Conservation (phyloP, 78 protist species). For the Dictyostelium intermedium region DNA sequence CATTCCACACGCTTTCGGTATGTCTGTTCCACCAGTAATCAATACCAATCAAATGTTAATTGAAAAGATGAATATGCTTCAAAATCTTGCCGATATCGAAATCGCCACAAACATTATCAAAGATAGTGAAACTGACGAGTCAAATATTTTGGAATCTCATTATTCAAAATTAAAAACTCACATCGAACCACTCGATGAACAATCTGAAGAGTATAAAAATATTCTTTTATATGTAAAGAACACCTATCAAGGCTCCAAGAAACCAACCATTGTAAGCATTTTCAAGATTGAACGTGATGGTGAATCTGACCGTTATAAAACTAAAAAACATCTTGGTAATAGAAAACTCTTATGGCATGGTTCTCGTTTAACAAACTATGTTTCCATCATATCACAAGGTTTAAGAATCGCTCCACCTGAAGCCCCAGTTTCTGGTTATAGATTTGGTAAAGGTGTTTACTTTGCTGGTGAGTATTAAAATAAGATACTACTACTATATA, state of each 20-base stretch:
- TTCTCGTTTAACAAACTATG: conserved; percentile 88
- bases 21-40: conserved; percentile 51
- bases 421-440: conserved; percentile 95
- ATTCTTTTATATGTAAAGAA: conserved; percentile 39
- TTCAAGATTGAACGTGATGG: conserved; percentile 75
- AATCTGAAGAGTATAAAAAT: conserved; percentile 19
- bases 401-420: conserved; percentile 97
- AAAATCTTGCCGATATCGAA: conserved; percentile 84
- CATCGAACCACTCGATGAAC: conserved; percentile 57
- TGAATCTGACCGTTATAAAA: conserved; percentile 54
- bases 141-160: conserved; percentile 72
- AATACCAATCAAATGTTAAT: conserved; percentile 27
- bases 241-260: conserved; percentile 46
- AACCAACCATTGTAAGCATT: conserved; percentile 31
- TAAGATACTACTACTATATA: neutral
- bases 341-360: conserved; percentile 97
- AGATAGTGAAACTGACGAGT: conserved; percentile 41
- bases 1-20: conserved; percentile 81
- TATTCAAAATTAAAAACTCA: conserved; percentile 79
- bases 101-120: conserved; percentile 77
- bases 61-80: conserved; percentile 55
- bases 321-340: conserved; percentile 50
- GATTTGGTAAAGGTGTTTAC: conserved; percentile 97
- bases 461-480: conserved; percentile 82
- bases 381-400: conserved; percentile 90